Base-by-base conservation (phyloP, 345 rosid genomes). In the Microthlaspi erraticum region DNA sequence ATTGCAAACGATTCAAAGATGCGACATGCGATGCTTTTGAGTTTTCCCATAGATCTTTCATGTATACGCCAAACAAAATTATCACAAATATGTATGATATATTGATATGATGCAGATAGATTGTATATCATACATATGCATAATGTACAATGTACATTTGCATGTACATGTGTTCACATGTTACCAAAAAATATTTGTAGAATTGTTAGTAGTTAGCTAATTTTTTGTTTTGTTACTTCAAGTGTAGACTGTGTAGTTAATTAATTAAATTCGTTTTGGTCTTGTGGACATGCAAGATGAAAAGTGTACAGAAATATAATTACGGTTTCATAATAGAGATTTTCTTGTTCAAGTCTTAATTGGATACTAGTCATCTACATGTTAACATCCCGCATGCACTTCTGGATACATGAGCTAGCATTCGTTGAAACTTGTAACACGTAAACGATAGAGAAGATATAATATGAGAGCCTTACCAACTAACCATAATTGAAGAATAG, bases 381-480 rank as follows among this genome's bases (percentile, higher is more conserved):
- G 16, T 6, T 10, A 16, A 20, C 39, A 26, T 31, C 44, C 7
- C 26, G 18, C 38, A 51, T 50, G 50, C 7, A 26, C 16, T 37
- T 51, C 10, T 38, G 38, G 26, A 43, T 32, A 38, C 32, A 0
- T 32, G 32, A 32, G 29, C 29, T 26, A 26, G 29, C 6, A 44
- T 39, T 31, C 14, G 39, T 16, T 48, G 56, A 7, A 49, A 36
- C 36, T 49, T 36, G 36, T 12, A 19, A 46, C 19, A 4, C 17
- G 16, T 10, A 7, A 65, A 18, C 2, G 33, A 54, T 8, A 17
- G 14, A 18, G 13, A 66, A 19, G 5, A n/a, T 72, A 62, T 26
- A 53, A 4, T 37, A n/a, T 12, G 64, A 66, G 58, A 74, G 58
- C 10, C 59, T 61, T 31, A 46, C 70, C 65, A 45, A 69, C 66